Base-by-base conservation (phyloP, 2,329 filamentous ascomycete genomes). In the Claviceps cyperi region DNA sequence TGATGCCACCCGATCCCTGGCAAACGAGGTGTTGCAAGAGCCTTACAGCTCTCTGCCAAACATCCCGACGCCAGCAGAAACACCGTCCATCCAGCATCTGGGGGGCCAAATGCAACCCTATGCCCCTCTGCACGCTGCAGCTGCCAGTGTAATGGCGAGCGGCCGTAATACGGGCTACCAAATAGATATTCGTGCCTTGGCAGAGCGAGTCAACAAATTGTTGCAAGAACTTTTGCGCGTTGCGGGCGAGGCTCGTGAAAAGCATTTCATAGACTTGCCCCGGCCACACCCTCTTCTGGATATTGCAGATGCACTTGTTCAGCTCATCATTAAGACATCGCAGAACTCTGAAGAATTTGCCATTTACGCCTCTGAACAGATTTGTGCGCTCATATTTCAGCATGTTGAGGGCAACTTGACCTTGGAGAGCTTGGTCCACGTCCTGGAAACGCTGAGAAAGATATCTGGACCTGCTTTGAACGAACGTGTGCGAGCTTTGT, bases 11-110 rank as follows among this genome's bases (percentile, higher is more conserved):
- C 70, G 79, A 51, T 76, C 76, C 6, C 68, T 83, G 50, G 75
- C 79, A 19, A 82, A 82, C 52, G 80, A 83, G 52, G 73, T 81
- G 11, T 68, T 84, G 4, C 77, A 80, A 56, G 80, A 84, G 38
- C 74, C 78, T 52, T 83, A 77, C 59, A 72, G 67, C 48, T 62
- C 73, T 14, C 66, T 82, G n/a, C 71, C 76, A 2, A 77, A 67
- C 52, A 63, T 83, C 6, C 71, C 78, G n/a, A 77, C 77, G 0
- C 74, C 77, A 2, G 69, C 76, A 5, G 80, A 83, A 59, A 76
- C 78, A 1, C 74, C 77, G 0, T 71, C 76, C 5, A 69, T 79
- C 40, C 73, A 73, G 46, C 74, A 75, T 45, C 56, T 80, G 17
- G 69, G 67, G 32, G 66, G 69, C 2, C 79, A 81, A 55, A 64